Evolutionary conservation across 306 rosid genomes (phyloP).

Genomic region (Rubus idaeus): DNA sequence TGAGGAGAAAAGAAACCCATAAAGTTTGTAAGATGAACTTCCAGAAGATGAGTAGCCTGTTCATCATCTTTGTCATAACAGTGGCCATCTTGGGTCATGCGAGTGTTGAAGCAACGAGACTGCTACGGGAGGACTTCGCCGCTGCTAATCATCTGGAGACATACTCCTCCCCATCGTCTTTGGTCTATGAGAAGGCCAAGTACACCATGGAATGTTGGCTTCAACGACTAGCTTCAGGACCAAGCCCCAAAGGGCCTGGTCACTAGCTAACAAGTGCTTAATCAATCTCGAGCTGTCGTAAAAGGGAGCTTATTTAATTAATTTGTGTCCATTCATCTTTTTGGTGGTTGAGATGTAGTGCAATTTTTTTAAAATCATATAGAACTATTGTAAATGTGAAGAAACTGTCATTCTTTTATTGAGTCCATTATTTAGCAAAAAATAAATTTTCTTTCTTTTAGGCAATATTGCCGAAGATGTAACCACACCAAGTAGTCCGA

Average conservation of each 20-base stretch:
- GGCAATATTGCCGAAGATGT: too few species aligned
- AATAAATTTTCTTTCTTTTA: too few species aligned
- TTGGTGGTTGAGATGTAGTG: neutral
- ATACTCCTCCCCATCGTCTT: slow-evolving; percentile 4
- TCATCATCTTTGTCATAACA: slow-evolving; percentile 12
- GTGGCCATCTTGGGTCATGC: slow-evolving; percentile 18
- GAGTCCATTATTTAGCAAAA: too few species aligned
- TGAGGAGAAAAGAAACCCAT: neutral
- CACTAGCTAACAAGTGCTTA: slow-evolving; percentile 14
- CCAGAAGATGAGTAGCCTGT: slow-evolving; percentile 14
- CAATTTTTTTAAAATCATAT: neutral
- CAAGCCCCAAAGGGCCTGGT: slow-evolving; percentile 36
- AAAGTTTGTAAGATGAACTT: slow-evolving; percentile 21
- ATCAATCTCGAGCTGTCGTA: too few species aligned
- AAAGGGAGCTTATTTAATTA: too few species aligned
- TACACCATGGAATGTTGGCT: slow-evolving; percentile 34
- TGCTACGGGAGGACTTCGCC: slow-evolving; percentile 29
- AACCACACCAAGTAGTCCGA: too few species aligned
- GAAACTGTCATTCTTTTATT: too few species aligned
- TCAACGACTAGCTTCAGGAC: slow-evolving; percentile 34
- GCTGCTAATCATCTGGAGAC: slow-evolving; percentile 27
- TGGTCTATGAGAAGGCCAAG: slow-evolving; percentile 24
- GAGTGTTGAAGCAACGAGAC: slow-evolving; percentile 31
- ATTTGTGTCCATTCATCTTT: neutral
- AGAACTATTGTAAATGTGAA: neutral